These are phyloP conservation scores for Cladosporium sp. DNA, from an alignment of 2,329 filamentous ascomycete genomes.

Conservation along the genomic window DNA sequence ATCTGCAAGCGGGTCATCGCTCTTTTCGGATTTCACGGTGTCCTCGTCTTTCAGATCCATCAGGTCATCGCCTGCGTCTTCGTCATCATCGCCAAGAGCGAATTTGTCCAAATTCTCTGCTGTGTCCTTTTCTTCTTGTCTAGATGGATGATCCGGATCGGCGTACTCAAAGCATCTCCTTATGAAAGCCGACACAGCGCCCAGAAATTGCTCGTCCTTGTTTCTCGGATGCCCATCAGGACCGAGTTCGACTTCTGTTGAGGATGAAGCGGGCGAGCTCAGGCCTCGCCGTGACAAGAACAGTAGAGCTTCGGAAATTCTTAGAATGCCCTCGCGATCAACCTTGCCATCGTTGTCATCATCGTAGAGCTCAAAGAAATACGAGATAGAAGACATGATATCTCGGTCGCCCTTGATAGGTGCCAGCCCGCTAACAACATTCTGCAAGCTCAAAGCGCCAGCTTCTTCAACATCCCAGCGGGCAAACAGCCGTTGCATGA, in stretches of 20 bases:
- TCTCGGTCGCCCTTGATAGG: constrained; percentile 89
- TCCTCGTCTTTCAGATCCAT: constrained; percentile 54
- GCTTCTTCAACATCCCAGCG: constrained; percentile 81
- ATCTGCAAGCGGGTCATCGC: neutral
- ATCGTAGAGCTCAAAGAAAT: constrained; percentile 97
- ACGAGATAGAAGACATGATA: constrained; percentile 96
- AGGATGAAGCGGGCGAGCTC: constrained; percentile 60
- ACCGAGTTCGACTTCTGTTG: constrained; percentile 25
- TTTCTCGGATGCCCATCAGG: constrained; percentile 39
- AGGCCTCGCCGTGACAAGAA: constrained; percentile 89
- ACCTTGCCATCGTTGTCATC: constrained; percentile 88
- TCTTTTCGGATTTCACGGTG: constrained; percentile 19
- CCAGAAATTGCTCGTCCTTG: constrained; percentile 82
- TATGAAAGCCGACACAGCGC: constrained; percentile 93
- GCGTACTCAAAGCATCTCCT: constrained; percentile 96
- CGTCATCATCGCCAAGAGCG: constrained; percentile 68
- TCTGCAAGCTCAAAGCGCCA: constrained; percentile 78
- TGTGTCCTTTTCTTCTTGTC: constrained; percentile 25
- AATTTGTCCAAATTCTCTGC: constrained; percentile 56
- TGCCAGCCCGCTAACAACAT: constrained; percentile 87
- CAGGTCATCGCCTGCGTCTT: constrained; percentile 43
- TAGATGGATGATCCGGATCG: constrained; percentile 65
- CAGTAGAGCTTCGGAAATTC: constrained; percentile 89
- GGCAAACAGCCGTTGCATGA: constrained; percentile 80
- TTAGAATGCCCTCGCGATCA: constrained; percentile 88